These are phyloP conservation scores for Platismatia glauca DNA, from an alignment of 495 filamentous ascomycete genomes.

Conservation along the genomic window DNA sequence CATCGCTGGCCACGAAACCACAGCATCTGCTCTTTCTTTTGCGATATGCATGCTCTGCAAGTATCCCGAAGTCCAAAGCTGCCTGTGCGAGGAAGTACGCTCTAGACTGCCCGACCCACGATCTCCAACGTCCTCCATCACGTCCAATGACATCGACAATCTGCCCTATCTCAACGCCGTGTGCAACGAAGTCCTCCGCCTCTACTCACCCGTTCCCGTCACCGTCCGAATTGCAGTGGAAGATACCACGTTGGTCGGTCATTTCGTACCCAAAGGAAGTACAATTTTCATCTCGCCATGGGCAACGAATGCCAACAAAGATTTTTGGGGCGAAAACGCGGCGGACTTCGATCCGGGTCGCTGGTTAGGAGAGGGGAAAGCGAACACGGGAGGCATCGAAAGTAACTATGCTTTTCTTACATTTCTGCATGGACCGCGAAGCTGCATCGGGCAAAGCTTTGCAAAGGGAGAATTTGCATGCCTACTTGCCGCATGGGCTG, in stretches of 20 bases:
- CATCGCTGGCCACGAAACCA: conserved; percentile 48
- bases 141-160: conserved; percentile 36
- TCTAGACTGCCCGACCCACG: conserved; percentile 17
- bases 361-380: conserved; percentile 30
- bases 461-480: conserved; percentile 36
- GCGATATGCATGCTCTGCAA: conserved; percentile 41
- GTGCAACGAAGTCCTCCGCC: conserved; percentile 41
- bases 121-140: conserved; percentile 17
- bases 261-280: conserved; percentile 38
- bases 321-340: conserved; percentile 37
- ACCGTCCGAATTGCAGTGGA: conserved; percentile 41
- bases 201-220: conserved; percentile 44
- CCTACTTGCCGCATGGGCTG: conserved; percentile 30
- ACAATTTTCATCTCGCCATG: conserved; percentile 37
- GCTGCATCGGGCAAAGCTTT: conserved; percentile 45
- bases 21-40: conserved; percentile 46
- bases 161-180: conserved; percentile 46
- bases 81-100: conserved; percentile 41
- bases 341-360: conserved; percentile 40
- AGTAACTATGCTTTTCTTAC: conserved; percentile 42
- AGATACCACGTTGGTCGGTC: conserved; percentile 37
- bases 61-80: conserved; percentile 38
- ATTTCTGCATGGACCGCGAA: conserved; percentile 41
- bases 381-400: conserved; percentile 36
- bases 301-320: conserved; percentile 33